These are phyloP conservation scores for Clarireedia sp. DNA, from an alignment of 2,329 filamentous ascomycete species.

Conservation along the genomic window DNA sequence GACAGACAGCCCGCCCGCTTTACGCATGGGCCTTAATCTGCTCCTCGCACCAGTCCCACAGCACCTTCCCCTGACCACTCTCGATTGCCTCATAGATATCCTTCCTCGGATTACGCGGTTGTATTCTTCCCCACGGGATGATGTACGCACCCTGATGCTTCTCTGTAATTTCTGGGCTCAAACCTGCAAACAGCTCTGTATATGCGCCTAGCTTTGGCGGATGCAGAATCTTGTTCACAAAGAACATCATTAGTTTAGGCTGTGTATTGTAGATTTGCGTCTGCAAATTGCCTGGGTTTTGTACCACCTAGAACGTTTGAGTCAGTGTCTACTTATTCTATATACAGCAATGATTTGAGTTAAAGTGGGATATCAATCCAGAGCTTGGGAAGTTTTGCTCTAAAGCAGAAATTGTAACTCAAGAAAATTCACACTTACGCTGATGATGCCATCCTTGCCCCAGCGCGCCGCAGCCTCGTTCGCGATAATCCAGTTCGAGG, in stretches of 20 bases:
- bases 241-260: background rate
- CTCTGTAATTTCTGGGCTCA: constrained; percentile 2
- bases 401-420: no score
- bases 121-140: background rate
- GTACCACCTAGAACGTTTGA: background rate
- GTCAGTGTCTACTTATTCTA: no score
- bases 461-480: background rate
- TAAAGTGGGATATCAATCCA: no score
- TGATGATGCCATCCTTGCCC: background rate
- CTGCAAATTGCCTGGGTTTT: background rate
- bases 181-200: constrained; percentile 15
- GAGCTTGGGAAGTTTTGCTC: no score
- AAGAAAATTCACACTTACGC: background rate
- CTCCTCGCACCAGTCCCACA: background rate
- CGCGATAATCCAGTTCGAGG: background rate
- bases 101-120: background rate
- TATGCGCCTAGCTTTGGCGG: constrained; percentile 11
- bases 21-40: background rate
- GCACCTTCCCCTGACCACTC: background rate
- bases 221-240: background rate
- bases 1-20: background rate
- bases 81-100: background rate
- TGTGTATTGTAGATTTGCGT: background rate
- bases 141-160: background rate
- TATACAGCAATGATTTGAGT: no score